Evolutionary conservation across 768 basidiomycete genomes (phyloP).

Genomic region (Sporobolomyces roseus): DNA sequence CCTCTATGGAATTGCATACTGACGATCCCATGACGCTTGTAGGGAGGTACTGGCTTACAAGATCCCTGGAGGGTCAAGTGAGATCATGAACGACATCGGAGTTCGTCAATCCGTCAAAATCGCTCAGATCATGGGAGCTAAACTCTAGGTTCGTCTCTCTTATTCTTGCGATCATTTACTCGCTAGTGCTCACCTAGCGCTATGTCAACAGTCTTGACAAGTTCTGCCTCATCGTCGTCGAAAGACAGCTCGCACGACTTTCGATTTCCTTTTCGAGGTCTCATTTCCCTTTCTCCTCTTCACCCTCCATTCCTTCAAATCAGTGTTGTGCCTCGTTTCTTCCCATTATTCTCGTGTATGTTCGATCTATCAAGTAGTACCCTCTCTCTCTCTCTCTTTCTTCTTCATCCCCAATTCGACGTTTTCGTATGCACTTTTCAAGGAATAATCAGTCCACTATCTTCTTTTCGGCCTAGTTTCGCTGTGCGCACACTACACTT

Average conservation of each 20-base stretch:
- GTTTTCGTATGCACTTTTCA: too few relatives aligned
- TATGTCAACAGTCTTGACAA: too few relatives aligned
- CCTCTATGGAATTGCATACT: neutral
- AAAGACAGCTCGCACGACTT: neutral
- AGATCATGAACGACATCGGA: conserved; percentile 39
- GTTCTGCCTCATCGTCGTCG: neutral
- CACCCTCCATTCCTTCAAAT: neutral
- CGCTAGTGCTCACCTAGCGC: too few relatives aligned
- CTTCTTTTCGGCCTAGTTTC: too few relatives aligned
- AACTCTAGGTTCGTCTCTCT: neutral
- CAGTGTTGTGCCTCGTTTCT: neutral
- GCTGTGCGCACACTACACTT: too few relatives aligned
- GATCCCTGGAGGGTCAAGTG: conserved; percentile 31
- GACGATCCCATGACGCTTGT: too few relatives aligned
- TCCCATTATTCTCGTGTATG: neutral
- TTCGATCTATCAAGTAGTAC: too few relatives aligned
- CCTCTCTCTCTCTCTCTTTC: too few relatives aligned
- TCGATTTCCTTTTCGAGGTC: too few relatives aligned
- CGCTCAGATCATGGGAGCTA: conserved; percentile 39
- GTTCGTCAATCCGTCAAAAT: conserved; percentile 38
- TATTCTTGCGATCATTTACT: too few relatives aligned
- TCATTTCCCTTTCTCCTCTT: neutral
- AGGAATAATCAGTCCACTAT: too few relatives aligned
- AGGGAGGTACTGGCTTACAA: conserved; percentile 13
- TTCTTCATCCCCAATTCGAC: too few relatives aligned